Base-by-base conservation (phyloP, 192 early-diverging fungal species). In the Dissophora globulifera region DNA sequence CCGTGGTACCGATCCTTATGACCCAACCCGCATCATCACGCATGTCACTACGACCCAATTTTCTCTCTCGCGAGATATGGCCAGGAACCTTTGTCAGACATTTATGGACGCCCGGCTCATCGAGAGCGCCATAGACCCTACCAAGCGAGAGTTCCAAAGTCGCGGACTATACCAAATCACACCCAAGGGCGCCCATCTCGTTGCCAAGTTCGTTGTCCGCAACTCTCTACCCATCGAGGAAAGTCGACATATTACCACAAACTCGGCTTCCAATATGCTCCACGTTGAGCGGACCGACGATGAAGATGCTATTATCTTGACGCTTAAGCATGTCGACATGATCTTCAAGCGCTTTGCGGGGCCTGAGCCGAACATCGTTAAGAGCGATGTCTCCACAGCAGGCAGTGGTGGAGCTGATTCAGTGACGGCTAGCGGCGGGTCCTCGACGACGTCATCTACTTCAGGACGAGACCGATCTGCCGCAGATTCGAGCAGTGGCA, bases 41-140 rank as follows among this genome's bases (percentile, higher is more conserved):
- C 84, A 82, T 13, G 84, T 85, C 0, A 82, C 81, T 10, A 88
- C 85, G 4, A 88, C 87, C 2, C 86, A 85, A 11, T 86, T 88
- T 49, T 85, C 81, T 12, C 83, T 88, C 72, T 76, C 82, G 13
- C 42, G 71, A 26, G 85, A 86, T 30, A 85, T 88, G 85, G 84
- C 86, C 35, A 85, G 83, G 48, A 82, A 69, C 41, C 53, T 88
- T 0, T 82, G 80, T 43, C 79, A 84, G 45, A 76, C 82, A n/a
- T 86, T 88, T 33, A 69, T 88, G 62, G 80, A 83, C 19, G 82
- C 86, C 9, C 72, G 80, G 15, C 59, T 86, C 13, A 71, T 83
- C 41, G 82, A 81, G 42, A 79, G 76, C 20, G 70, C 79, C 4
- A 32, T 66, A 0, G 86, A 88, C 41, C 66, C 83, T 10, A 50